A percentile compares a stretch with the other conserved stretches of the same genome.
phyloP scores from a whole-genome alignment of 441 rosid species.

The Gossypium aridum region DNA sequence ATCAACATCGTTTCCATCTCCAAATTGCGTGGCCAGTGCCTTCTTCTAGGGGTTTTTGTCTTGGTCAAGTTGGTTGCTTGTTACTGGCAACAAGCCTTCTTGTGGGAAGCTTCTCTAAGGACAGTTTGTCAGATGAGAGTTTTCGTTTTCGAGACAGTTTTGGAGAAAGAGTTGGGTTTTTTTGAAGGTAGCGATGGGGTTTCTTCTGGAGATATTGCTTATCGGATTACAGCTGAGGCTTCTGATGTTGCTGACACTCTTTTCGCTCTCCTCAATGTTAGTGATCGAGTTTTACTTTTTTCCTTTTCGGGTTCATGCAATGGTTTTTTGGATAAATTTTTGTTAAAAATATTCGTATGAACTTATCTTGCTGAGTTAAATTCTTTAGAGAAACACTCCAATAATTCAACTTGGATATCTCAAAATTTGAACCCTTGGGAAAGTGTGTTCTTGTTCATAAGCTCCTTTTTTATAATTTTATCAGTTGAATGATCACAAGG shows the following conservation, averaged over 20 bases:
- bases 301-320: not conserved
- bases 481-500: not conserved
- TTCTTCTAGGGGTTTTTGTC: slow-evolving; percentile 39
- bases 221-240: slow-evolving; percentile 76
- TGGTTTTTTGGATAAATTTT: not conserved
- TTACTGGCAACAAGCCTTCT: slow-evolving; percentile 67
- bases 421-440: not conserved
- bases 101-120: slow-evolving; percentile 74
- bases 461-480: not conserved
- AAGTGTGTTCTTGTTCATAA: not conserved
- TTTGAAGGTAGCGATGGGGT: slow-evolving; percentile 72
- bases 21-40: slow-evolving; percentile 33
- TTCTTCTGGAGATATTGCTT: slow-evolving; percentile 72
- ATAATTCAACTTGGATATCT: not conserved
- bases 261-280: slow-evolving; percentile 74
- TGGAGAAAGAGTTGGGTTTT: slow-evolving; percentile 48
- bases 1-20: slow-evolving; percentile 19
- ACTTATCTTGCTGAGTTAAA: not conserved
- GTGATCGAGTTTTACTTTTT: slow-evolving; percentile 16
- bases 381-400: not conserved
- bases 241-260: slow-evolving; percentile 70
- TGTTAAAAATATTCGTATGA: not conserved
- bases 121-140: slow-evolving; percentile 52
- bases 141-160: slow-evolving; percentile 50
- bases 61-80: slow-evolving; percentile 38